Evolutionary conservation across 2,329 filamentous ascomycete genomes (phyloP).

Genomic region (Aspergillus spinulosporus): DNA sequence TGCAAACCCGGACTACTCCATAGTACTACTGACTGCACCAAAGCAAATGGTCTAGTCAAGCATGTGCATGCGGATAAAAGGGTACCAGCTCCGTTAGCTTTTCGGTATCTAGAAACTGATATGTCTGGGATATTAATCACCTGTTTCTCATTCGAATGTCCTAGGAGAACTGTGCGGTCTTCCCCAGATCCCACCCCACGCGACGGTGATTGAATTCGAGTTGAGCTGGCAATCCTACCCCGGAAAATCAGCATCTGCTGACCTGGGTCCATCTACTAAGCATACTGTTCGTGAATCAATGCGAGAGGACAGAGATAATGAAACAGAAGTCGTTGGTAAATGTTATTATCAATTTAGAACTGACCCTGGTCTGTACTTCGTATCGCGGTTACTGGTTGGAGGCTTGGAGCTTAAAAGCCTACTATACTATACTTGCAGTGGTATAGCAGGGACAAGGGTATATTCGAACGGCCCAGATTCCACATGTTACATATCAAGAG

Average conservation of each 20-base stretch:
- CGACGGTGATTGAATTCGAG: slow-evolving; percentile 19
- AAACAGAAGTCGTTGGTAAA: slow-evolving; percentile 26
- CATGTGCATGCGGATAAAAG: neutral
- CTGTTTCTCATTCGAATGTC: slow-evolving; percentile 13
- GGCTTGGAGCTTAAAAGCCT: neutral
- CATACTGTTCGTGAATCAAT: neutral
- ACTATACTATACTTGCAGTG: neutral
- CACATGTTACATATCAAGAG: neutral
- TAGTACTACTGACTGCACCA: too few relatives aligned
- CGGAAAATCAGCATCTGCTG: slow-evolving; percentile 13
- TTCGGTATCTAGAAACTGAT: neutral
- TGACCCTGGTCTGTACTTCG: slow-evolving; percentile 20
- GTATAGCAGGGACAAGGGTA: neutral
- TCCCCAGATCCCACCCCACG: slow-evolving; percentile 27
- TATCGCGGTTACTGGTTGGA: slow-evolving; percentile 30
- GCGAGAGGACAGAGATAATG: slow-evolving; percentile 22
- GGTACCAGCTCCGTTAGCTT: too few relatives aligned
- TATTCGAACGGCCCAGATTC: neutral
- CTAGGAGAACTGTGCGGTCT: neutral
- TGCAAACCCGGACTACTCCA: neutral
- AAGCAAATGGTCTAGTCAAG: neutral
- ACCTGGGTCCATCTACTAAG: slow-evolving; percentile 4
- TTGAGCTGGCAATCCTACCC: slow-evolving; percentile 6
- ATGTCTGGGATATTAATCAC: slow-evolving; percentile 16
- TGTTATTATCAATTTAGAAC: slow-evolving; percentile 27